Base-by-base conservation (phyloP, 2,329 filamentous ascomycete species). In the Septoria linicola region DNA sequence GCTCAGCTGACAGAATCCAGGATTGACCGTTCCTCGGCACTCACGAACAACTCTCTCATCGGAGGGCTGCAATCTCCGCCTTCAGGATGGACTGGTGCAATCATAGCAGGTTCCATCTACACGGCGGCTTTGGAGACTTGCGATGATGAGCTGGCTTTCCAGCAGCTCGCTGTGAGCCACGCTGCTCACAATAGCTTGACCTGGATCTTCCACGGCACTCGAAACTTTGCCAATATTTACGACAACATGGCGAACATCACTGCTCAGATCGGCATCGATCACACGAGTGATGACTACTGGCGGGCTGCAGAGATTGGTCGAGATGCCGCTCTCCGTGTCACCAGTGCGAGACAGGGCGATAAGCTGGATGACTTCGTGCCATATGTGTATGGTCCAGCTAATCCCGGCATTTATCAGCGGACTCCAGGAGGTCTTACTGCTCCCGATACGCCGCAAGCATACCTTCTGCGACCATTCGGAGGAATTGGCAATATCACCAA, bases 121-220 rank as follows among this genome's bases (percentile, higher is more conserved):
- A 55, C 59, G 5, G 60, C 62, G 17, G 63, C 63, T 8, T 50
- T 58, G 10, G 39, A 64, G 16, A 55, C 52, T 39, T 42, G 56
- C 7, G 47, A 57, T 19, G 55, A 60, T 27, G 46, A 57, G 10
- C 54, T 64, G 2, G 62, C 59, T 10, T 66, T 63, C 47, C 63
- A 64, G 48, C 63, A 66, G 32, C 51, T 66, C 7, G 63, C 63
- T 27, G 63, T 66, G 19, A 64, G 63, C 13, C 58, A 66, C 40
- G 63, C 63, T 3, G 64, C 64, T 10, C 64, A 67, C 32, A 59
- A 67, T 35, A 47, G 55, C 41, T 58, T 67, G 6, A 52, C 58
- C 4, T 65, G 62, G 62, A 57, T 52, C 1, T 66, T 64, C 30
- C 64, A 66, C 30, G 63, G 64, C 21, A 64, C 61, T 6, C 57